Conservation (phyloP, 202 grass and related monocot genomes). For the Schoenoplectus tabernaemontani region DNA sequence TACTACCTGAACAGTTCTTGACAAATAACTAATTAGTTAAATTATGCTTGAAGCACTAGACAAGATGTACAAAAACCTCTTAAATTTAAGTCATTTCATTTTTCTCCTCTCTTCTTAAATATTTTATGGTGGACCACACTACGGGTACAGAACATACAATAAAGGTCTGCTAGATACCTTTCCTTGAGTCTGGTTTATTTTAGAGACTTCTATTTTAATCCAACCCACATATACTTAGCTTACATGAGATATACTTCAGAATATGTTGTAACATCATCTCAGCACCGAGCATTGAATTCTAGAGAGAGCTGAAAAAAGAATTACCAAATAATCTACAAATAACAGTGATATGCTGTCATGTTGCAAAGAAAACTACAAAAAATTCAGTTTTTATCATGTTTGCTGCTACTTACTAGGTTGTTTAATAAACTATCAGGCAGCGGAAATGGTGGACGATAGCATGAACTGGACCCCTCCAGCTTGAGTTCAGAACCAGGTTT, state of each 20-base stretch:
- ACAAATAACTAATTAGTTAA: not conserved
- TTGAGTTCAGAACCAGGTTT: slow-evolving; percentile 26
- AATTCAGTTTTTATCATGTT: slow-evolving; percentile 26
- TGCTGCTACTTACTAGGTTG: slow-evolving; percentile 60
- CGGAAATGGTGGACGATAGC: slow-evolving; percentile 60
- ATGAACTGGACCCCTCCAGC: slow-evolving; percentile 8
- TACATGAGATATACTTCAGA: slow-evolving; percentile 57
- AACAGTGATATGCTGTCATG: slow-evolving; percentile 30
- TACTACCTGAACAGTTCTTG: not conserved
- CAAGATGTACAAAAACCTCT: too few relatives aligned
- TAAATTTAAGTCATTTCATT: not conserved
- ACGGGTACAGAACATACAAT: slow-evolving; percentile 23
- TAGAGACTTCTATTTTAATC: slow-evolving; percentile 79
- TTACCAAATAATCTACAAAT: slow-evolving; percentile 39
- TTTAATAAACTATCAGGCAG: slow-evolving; percentile 66
- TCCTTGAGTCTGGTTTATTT: slow-evolving; percentile 34
- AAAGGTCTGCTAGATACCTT: not conserved
- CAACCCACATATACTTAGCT: slow-evolving; percentile 74
- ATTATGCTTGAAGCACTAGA: not conserved
- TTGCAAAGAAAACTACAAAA: slow-evolving; percentile 14
- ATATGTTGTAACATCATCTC: slow-evolving; percentile 90
- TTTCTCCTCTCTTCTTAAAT: not conserved
- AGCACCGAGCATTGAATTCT: slow-evolving; percentile 75
- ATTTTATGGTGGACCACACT: not conserved
- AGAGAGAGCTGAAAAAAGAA: slow-evolving; percentile 27